Base-by-base conservation (phyloP, 345 rosid species). In the Salix brachista region DNA sequence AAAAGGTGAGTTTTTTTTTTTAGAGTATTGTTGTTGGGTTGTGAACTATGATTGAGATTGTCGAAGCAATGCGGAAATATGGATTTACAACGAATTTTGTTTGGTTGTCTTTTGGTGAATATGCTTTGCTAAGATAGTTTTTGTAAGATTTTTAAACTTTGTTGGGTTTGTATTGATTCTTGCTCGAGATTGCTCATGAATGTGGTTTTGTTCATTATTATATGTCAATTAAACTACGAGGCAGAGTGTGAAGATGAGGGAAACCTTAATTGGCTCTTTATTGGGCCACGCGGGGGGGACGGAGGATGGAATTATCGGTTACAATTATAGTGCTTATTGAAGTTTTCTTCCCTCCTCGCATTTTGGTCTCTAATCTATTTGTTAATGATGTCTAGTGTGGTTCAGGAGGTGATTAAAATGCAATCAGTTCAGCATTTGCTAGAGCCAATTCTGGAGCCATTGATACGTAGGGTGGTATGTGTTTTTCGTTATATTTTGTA, bases 401-500 rank as follows among this genome's bases (percentile, higher is more conserved):
- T 96, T 77, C 92, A 91, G 80, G 98, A 93, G 79, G 97, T 90
- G 77, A 90, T 96, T 88, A 90, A 88, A 85, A 78, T 87, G 84
- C 89, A 86, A 66, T 86, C 94, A 13, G 87, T 91, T 75, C 89
- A 91, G 79, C 89, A 85, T 77, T 80, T 87, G 75, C 88, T 95
- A 79, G 99, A 92, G 86, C 97, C 96, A 8, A 86, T 88, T 88
- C 84, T 95, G 56, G 99, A 93, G 88, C 99, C 99, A 11, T 84
- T 96, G 83, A 90, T 96, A 75, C 97, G 99, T 50, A 89, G 89
- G 82, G 99, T 96, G 97, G 99, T 96, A 86, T 10, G 94, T 78
- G 42, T 70, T 65, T 70, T 18, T 58, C 44, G 46, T 70, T 9
- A 44, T 71, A 34, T 71, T 28, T 65, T 60, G 46, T 34, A 26